Evolutionary conservation across 176 grass and related monocot genomes (phyloP).

Genomic region (Metroxylon sagu): DNA sequence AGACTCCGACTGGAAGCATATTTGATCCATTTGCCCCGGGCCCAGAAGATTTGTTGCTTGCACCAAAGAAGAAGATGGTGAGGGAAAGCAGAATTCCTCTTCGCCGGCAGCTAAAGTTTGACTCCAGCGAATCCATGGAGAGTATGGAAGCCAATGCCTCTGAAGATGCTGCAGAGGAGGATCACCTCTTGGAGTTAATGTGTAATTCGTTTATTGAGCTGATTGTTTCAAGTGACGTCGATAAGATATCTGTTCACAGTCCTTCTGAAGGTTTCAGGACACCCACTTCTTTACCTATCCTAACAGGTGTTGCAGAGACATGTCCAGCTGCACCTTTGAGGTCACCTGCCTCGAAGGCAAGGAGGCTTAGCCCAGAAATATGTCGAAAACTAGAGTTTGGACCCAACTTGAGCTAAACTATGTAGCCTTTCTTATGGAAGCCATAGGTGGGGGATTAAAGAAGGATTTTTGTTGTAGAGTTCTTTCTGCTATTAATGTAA

Average conservation of each 20-base stretch:
- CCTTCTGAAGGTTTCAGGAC: slow-evolving; percentile 27
- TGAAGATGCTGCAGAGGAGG: slow-evolving; percentile 19
- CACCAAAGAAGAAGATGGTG: slow-evolving; percentile 15
- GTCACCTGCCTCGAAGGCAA: slow-evolving; percentile 8
- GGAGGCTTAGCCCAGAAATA: slow-evolving; percentile 30
- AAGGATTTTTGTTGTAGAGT: too few relatives aligned
- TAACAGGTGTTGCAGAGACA: slow-evolving; percentile 42
- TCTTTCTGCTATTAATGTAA: too few relatives aligned
- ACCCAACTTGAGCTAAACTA: neutral
- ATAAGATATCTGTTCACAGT: slow-evolving; percentile 10
- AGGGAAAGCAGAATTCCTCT: slow-evolving; percentile 12
- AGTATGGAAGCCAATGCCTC: slow-evolving; percentile 19
- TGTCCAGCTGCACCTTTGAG: slow-evolving; percentile 46
- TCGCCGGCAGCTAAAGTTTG: slow-evolving; percentile 10
- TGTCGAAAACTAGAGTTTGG: slow-evolving; percentile 60
- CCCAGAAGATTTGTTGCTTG: slow-evolving; percentile 19
- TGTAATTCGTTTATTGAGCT: slow-evolving; percentile 31
- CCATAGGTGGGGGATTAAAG: too few relatives aligned
- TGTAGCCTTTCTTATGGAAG: too few relatives aligned
- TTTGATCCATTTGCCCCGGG: slow-evolving; percentile 23
- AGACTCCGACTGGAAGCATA: slow-evolving; percentile 17
- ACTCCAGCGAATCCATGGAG: slow-evolving; percentile 17
- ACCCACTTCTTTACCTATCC: slow-evolving; percentile 34
- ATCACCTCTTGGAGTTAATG: slow-evolving; percentile 15
- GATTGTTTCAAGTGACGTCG: slow-evolving; percentile 27